phyloP scores from a whole-genome alignment of 176 grass and related monocot species.

The Oryza brachyantha region DNA sequence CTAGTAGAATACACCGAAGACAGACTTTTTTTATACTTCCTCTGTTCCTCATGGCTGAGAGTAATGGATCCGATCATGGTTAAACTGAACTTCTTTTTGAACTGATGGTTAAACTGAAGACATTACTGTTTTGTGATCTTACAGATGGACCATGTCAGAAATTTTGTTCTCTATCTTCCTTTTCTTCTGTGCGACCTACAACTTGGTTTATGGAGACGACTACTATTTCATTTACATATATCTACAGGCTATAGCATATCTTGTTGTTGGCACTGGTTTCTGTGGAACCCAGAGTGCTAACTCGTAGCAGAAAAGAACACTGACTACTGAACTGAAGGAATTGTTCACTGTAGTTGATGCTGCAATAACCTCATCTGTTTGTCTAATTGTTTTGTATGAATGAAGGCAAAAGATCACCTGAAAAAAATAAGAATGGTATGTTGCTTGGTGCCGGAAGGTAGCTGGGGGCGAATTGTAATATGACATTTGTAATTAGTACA shows the following conservation, averaged over 20 bases:
- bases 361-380: conserved; percentile 18
- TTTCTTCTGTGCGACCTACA: conserved; percentile 67
- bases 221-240: conserved; percentile 88
- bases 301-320: conserved; percentile 28
- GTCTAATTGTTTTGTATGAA: background rate
- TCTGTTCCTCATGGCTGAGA: no score
- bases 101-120: no score
- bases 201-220: conserved; percentile 48
- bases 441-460: no score
- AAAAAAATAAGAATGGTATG: no score
- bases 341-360: background rate
- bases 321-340: conserved; percentile 1
- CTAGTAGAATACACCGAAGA: no score
- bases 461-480: no score
- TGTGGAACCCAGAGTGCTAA: conserved; percentile 55
- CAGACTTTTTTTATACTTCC: no score
- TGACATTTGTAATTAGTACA: no score
- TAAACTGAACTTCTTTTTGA: background rate
- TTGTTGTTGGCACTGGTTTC: conserved; percentile 78
- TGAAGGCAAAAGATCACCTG: background rate
- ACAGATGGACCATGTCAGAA: conserved; percentile 68
- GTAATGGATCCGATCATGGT: background rate
- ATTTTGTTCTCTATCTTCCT: conserved; percentile 64
- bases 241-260: conserved; percentile 79
- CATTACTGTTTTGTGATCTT: conserved; percentile 1